Conservation (phyloP, 495 filamentous ascomycete genomes). For the Usnea hakonensis region DNA sequence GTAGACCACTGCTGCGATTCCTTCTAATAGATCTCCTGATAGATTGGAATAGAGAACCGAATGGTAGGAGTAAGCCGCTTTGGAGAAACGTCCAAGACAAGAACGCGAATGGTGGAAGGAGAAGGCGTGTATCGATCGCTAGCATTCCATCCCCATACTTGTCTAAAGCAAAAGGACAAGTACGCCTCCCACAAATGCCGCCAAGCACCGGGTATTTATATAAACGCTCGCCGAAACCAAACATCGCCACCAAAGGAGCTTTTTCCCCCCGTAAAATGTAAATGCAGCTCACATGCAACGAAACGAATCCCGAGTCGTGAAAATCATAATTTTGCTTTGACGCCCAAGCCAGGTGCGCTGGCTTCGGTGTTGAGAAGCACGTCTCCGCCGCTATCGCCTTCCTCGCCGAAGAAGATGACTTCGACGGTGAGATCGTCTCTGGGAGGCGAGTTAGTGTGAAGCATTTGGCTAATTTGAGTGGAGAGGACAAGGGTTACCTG, state of each 20-base stretch:
- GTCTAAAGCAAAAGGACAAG: not conserved
- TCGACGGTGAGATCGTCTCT: constrained; percentile 95
- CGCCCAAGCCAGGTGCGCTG: constrained; percentile 49
- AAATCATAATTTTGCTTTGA: constrained; percentile 55
- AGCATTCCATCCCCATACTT: too few relatives aligned
- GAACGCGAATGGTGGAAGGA: too few relatives aligned
- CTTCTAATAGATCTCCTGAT: too few relatives aligned
- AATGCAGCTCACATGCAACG: not conserved
- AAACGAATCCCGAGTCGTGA: too few relatives aligned
- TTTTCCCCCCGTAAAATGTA: not conserved
- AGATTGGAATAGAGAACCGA: too few relatives aligned
- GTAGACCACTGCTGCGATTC: too few relatives aligned
- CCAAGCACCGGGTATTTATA: not conserved
- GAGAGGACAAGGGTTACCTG: constrained; percentile 47
- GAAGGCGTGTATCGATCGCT: too few relatives aligned
- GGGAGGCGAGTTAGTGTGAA: not conserved
- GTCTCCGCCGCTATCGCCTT: constrained; percentile 62
- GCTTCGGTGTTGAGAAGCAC: constrained; percentile 82
- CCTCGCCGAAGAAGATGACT: constrained; percentile 95
- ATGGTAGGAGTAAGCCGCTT: too few relatives aligned
- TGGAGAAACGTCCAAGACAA: too few relatives aligned
- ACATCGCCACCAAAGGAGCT: constrained; percentile 1
- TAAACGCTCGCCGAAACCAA: not conserved
- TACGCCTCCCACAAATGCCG: not conserved
- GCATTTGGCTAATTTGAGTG: not conserved